These are phyloP conservation scores for Emmonsiellopsis sp. DNA, from an alignment of 2,329 filamentous ascomycete species.

Conservation along the genomic window DNA sequence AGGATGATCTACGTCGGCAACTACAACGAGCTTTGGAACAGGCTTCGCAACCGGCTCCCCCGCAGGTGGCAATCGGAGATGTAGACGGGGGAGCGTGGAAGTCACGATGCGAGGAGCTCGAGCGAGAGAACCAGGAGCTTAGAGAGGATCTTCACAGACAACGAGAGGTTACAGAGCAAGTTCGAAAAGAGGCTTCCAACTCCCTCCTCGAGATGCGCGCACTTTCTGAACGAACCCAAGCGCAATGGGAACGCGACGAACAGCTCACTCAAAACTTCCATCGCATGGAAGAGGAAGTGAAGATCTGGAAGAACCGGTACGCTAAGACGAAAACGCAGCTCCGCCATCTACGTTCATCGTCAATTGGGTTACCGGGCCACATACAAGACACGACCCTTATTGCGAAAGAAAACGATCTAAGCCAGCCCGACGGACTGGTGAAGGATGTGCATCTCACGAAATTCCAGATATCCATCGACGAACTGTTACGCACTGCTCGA, in stretches of 20 bases:
- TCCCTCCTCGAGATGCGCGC: slow-evolving; percentile 85
- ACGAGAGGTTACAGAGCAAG: slow-evolving; percentile 75
- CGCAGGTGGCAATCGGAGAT: slow-evolving; percentile 1
- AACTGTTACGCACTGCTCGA: slow-evolving; percentile 70
- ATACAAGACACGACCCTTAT: slow-evolving; percentile 42
- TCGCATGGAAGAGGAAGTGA: slow-evolving; percentile 70
- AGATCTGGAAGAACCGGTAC: slow-evolving; percentile 85
- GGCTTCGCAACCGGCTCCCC: not conserved
- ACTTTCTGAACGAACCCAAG: slow-evolving; percentile 70
- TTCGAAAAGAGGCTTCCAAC: slow-evolving; percentile 70
- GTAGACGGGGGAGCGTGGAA: slow-evolving; percentile 48
- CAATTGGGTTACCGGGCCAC: slow-evolving; percentile 56
- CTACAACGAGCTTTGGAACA: slow-evolving; percentile 35
- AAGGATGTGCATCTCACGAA: slow-evolving; percentile 90
- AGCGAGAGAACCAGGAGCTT: slow-evolving; percentile 57
- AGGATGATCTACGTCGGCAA: slow-evolving; percentile 55
- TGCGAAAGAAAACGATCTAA: slow-evolving; percentile 59
- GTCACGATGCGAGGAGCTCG: slow-evolving; percentile 49
- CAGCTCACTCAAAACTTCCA: slow-evolving; percentile 67
- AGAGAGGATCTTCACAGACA: slow-evolving; percentile 61
- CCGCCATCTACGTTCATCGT: slow-evolving; percentile 69
- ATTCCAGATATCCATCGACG: slow-evolving; percentile 90
- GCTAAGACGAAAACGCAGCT: slow-evolving; percentile 81
- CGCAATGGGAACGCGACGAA: slow-evolving; percentile 73
- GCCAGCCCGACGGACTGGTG: slow-evolving; percentile 65